Base-by-base conservation (phyloP, 2,329 filamentous ascomycete genomes). In the Trichoderma sp. region DNA sequence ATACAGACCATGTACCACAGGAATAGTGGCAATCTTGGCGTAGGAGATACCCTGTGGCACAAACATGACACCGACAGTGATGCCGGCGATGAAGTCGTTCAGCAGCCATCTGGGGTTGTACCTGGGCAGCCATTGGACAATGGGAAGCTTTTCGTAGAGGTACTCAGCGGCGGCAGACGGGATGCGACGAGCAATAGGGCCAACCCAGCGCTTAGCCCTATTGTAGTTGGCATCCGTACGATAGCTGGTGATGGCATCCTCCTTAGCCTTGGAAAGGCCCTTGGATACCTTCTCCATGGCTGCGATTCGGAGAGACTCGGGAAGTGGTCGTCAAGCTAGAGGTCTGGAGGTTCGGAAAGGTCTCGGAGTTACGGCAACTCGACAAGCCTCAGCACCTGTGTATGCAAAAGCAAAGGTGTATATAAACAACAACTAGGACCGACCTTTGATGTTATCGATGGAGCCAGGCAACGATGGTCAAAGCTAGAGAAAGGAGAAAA, bases 1-100 rank as follows among this genome's bases (percentile, higher is more conserved):
- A 77, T 87, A 86, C 9, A 89, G 78, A 0, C 87, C 87, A 73
- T 87, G 84, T 71, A 88, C 84, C 22, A 88, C 84, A 0, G 86
- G 86, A 12, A 89, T 87, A 0, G 82, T 86, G 5, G 87, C 87
- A 67, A 89, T 86, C 71, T 87, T 86, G 2, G 87, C 86, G 71
- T 89, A 89, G 0, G 86, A 85, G n/a, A 89, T 74, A 3, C 84
- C 85, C 72, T 89, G 87, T 0, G 87, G 87, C 65, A 89, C 87
- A 52, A 89, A 78, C 80, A 88, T 84, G 32, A 88, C 79, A 9
- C 86, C 87, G 29, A 89, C 78, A 13, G 86, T 90, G 70, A 86
- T 79, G 19, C 88, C 88, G 12, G 86, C 87, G 70, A 90, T 85
- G 12, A 84, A 75, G 73, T 91, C 88, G 72, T 87, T 86, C 19